Evolutionary conservation across 2,329 filamentous ascomycete species (phyloP).

Genomic region (Diaporthe sp.): DNA sequence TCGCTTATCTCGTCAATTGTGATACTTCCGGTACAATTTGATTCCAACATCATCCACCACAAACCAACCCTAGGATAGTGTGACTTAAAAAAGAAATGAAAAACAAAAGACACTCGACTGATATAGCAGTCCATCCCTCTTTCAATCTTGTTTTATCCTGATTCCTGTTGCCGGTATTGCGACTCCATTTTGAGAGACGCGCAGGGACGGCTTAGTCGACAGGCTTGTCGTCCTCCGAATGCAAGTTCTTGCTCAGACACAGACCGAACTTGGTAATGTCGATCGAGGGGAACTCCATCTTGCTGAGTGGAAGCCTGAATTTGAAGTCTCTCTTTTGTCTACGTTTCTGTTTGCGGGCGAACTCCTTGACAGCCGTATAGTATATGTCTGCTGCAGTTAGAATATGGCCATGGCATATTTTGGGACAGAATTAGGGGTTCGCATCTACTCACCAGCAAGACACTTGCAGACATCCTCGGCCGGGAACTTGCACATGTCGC

Average conservation of each 20-base stretch:
- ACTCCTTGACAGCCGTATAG: not conserved
- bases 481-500: constrained; percentile 7
- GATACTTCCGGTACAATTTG: too few relatives aligned
- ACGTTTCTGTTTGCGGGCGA: not conserved
- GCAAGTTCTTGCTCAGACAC: constrained; percentile 5
- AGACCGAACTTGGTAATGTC: not conserved
- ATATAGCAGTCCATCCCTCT: not conserved
- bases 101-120: too few relatives aligned
- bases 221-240: not conserved
- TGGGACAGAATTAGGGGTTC: not conserved
- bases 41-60: too few relatives aligned
- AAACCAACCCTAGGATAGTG: too few relatives aligned
- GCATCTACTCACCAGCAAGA: not conserved
- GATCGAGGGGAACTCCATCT: not conserved
- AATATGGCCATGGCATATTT: not conserved
- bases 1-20: too few relatives aligned
- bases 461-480: constrained; percentile 12
- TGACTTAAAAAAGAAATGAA: too few relatives aligned
- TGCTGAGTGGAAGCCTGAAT: not conserved
- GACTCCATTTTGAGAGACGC: too few relatives aligned
- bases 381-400: constrained; percentile 3
- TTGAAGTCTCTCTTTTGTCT: not conserved
- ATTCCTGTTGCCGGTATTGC: not conserved
- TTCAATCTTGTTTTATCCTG: not conserved
- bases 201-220: not conserved